These are phyloP conservation scores for Colletotrichum sp. DNA, from an alignment of 2,329 filamentous ascomycete species.

Conservation along the genomic window DNA sequence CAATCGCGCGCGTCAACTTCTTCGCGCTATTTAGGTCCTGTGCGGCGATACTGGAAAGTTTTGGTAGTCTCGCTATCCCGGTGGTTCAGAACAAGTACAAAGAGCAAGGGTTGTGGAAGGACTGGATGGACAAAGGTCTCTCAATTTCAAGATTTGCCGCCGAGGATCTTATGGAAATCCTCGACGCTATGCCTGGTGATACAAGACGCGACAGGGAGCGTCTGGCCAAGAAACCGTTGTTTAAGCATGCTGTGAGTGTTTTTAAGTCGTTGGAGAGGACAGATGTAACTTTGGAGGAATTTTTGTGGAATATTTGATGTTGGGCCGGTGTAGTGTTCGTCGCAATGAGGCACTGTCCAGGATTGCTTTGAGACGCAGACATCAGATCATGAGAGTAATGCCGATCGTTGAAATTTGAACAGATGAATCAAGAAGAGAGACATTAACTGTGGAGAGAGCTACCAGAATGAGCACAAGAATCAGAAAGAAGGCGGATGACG, in stretches of 20 bases:
- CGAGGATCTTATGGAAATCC: background rate
- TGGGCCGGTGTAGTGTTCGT: no score
- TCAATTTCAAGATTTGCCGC: background rate
- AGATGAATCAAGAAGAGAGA: no score
- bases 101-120: background rate
- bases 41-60: accelerated
- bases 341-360: no score
- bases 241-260: background rate
- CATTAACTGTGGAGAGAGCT: no score
- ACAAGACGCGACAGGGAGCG: accelerated
- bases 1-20: background rate
- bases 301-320: background rate
- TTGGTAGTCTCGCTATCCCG: background rate
- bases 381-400: no score
- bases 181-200: accelerated
- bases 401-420: no score
- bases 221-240: accelerated
- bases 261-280: accelerated
- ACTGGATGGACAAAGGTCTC: background rate
- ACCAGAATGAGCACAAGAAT: no score
- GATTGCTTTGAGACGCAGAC: no score
- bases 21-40: background rate
- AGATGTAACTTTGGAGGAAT: background rate
- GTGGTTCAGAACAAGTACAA: background rate
- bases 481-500: no score